Evolutionary conservation across 1,139 yeast species (phyloP).

Genomic region (Meyerozyma carpophila): DNA sequence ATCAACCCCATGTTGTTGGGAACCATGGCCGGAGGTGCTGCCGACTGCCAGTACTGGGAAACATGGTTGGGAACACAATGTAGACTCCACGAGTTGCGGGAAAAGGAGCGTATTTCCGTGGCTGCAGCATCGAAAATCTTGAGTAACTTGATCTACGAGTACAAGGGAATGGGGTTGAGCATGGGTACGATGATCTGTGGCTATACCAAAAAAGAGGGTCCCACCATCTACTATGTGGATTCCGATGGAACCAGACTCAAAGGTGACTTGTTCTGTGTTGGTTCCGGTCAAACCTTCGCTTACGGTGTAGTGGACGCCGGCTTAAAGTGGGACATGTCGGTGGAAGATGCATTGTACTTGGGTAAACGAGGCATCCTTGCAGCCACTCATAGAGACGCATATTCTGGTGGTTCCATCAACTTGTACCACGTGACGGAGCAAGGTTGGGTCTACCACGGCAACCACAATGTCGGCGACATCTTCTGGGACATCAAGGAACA

Average conservation of each 20-base stretch:
- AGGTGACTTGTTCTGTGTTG: constrained; percentile 95
- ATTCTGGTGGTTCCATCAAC: constrained; percentile 94
- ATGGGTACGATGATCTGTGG: constrained; percentile 99
- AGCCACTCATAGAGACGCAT: constrained; percentile 98
- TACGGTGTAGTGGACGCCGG: constrained; percentile 95
- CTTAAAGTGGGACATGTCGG: constrained; percentile 82
- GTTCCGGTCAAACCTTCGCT: constrained; percentile 99
- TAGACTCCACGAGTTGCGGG: constrained; percentile 88
- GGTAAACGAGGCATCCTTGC: constrained; percentile 96
- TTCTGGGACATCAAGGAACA: constrained; percentile 89
- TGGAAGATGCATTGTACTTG: constrained; percentile 88
- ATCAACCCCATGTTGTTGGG: constrained; percentile 94
- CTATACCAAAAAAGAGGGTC: constrained; percentile 90
- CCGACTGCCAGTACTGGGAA: constrained; percentile 99
- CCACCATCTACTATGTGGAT: constrained; percentile 92
- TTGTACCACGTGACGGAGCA: constrained; percentile 86
- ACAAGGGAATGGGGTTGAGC: constrained; percentile 97
- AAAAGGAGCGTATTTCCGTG: constrained; percentile 90
- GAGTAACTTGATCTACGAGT: constrained; percentile 83
- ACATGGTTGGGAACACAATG: constrained; percentile 98
- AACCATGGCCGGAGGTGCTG: constrained; percentile 99
- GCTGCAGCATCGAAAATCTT: constrained; percentile 96
- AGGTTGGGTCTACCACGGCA: constrained; percentile 97
- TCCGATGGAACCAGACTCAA: constrained; percentile 94
- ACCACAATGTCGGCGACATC: constrained; percentile 83